Base-by-base conservation (phyloP, 2,329 filamentous ascomycete genomes). In the Penicillium sp. region DNA sequence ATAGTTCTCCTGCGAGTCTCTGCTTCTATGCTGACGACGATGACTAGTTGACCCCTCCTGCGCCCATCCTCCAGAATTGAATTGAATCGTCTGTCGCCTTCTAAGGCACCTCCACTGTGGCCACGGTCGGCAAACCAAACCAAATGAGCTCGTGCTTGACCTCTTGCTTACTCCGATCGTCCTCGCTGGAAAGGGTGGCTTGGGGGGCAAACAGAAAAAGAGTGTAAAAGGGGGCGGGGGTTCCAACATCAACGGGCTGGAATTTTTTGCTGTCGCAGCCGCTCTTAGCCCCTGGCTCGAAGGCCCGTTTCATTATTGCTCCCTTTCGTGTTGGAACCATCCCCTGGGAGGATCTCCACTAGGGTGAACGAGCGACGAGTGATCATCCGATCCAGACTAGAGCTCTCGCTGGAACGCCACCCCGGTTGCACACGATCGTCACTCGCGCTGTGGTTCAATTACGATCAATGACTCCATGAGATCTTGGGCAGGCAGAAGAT, bases 381-480 rank as follows among this genome's bases (percentile, higher is more conserved):
- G 39, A 55, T 33, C 44, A 49, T 34, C 28, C 41, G 38, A 47
- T 53, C 55, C 56, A 59, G 36, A 55, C 33, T 53, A 49, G 5
- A 13, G 2, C 26, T 24, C 18, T 26, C 24, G 25, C 8, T 51
- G 53, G 53, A 24, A 36, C 26, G 11, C 9, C 13, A 25, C 24
- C 39, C 11, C 38, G 45, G 46, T 50, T 32, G 36, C 38, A 39
- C 38, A 13, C 35, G 46, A 44, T 44, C 36, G 46, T 18, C 39
- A 7, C 9, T 9, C 33, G 44, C 39, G 39, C 24, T 26, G 43
- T 37, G 41, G 38, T 39, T 37, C 39, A 12, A 9, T 45, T 5
- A 39, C 25, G 49, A 37, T 54, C 54, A 45, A 57, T 57, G 55
- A 59, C 53, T 49, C 50, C 12, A 46, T 39, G 47, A 47, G 39